Base-by-base conservation (phyloP, 768 basidiomycete species). In the Naganishia vishniacii region DNA sequence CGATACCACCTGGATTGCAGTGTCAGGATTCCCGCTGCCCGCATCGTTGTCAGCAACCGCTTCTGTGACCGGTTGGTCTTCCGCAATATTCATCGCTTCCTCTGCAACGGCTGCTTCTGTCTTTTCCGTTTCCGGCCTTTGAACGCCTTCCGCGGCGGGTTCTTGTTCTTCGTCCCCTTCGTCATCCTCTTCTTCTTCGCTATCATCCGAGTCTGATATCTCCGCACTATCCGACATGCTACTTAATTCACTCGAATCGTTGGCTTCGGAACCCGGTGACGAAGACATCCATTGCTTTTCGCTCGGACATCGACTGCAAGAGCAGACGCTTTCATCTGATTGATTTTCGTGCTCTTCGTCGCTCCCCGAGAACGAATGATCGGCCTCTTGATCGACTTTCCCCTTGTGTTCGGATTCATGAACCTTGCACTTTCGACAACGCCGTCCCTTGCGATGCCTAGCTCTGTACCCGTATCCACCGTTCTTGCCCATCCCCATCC, bases 401-500 rank as follows among this genome's bases (percentile, higher is more conserved):
- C 42, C 59, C n/a, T 34, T 37, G 20, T 51, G 29, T 11, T 51
- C 48, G 25, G 41, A 63, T 28, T 61, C 60, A 18, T 56, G 34
- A 31, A 47, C 32, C 34, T 60, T 59, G 47, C 48, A 42, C 25
- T 53, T 49, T 29, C 44, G 45, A 25, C 62, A 49, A 18, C 56
- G 53, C 15, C 56, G n/a, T 26, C 58, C 40, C 26, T 44, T 62
- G 18, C 61, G 44, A 53, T 63, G 34, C 41, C 48, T 64, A 66
- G 70, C 20, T 68, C 60, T 49, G 56, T 69, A 67, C 18, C 68
- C 70, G 23, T 67, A 69, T 16, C 51, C 48, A 25, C 67, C 70
- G 47, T 64, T 62, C 49, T 28, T 47, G 45, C 48, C 64, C 67
- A 61, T 64, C 25, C 42, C 67, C 20, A 37, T 49, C 26, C 53